Base-by-base conservation (phyloP, 805 yeast species). In the Wickerhamomyces chambardii region DNA sequence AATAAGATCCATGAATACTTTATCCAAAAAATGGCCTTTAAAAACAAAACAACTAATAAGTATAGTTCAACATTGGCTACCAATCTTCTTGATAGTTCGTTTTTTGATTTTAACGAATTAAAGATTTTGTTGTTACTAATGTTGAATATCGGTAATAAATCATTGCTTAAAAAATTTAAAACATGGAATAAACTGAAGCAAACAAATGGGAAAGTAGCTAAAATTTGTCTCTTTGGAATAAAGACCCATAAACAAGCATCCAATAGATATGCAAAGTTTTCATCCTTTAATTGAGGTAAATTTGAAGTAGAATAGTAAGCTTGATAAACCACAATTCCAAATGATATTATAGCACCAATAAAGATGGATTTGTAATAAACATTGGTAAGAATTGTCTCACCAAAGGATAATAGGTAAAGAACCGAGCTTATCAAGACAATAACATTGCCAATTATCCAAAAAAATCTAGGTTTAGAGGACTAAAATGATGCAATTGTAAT, bases 131-230 rank as follows among this genome's bases (percentile, higher is more conserved):
- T 36, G 22, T 56, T 41, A 5, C 50, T 14, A 31, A 44, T 45
- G 33, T 44, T 42, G 17, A 76, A 58, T 6, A 73, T 63, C 28
- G 97, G 95, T 35, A 89, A 63, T 37, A 90, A 44, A 43, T 68
- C 70, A 29, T 75, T 67, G 46, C 81, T 75, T 36, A 71, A 44
- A 62, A 84, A 90, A 15, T 81, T 78, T 50, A 87, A 63, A 10
- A 75, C 77, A 55, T 89, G 97, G 74, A 90, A 87, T 15, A 78
- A 53, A 7, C 96, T 80, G 57, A 82, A 89, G 37, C 84, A 63
- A 31, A 75, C 64, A 52, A 83, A 86, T 36, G 97, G 95, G 17
- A 78, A 55, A 42, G 81, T 61, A 3, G 95, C 70, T 36, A 84
- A 53, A 25, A 73, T 57, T 42, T 73, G 71, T 40, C 69, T 73